Evolutionary conservation across 75 land plant species (phyloP), one percentile per base, ranked within the genome.

Genomic region (Pseudotsuga menziesii): DNA sequence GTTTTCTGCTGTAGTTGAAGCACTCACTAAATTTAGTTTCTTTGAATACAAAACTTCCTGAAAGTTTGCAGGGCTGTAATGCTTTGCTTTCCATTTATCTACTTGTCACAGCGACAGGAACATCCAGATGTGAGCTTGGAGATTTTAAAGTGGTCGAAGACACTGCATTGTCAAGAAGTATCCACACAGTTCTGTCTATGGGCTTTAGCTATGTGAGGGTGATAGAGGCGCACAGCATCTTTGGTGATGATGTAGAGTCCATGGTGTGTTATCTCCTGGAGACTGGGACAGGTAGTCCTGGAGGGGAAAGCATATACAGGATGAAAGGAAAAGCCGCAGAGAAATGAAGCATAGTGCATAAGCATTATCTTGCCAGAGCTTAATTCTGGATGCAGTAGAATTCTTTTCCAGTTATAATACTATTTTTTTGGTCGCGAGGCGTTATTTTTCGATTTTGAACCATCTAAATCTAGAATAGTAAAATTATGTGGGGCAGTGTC

Each of bases 311-410:
- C 77, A 26, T 75, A 22, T 77, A 82, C 48, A 81, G 98, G 61
- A 82, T 84, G 72, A 97, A 97, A 84, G 99, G 99, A 39, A 97
- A 97, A 79, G 99, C 98, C 44, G 90, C 99, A 2, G 91, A 97
- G 78, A 87, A 86, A 91, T 58, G 78, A 39, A 48, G 9, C 12
- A 48, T 48, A 48, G 12, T 48, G 54, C 54, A 48, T 48, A 48
- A 48, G 54, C 54, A 48, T 48, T 48, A 48, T 48, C 54, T 48
- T 48, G 54, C 54, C 54, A 48, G 54, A 48, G 54, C 54, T 11
- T 48, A 48, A 48, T 48, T 48, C 54, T 48, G 54, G 54, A 11
- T 48, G 54, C 54, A 48, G 12, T 48, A 9, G 54, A 48, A 48
- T 48, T 48, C 54, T 48, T 48, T 48, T 48, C 54, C 54, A 12